A percentile compares a stretch with the other conserved stretches of the same genome.
Conservation (phyloP, 768 basidiomycete genomes). For the Pleurotus djamor region DNA sequence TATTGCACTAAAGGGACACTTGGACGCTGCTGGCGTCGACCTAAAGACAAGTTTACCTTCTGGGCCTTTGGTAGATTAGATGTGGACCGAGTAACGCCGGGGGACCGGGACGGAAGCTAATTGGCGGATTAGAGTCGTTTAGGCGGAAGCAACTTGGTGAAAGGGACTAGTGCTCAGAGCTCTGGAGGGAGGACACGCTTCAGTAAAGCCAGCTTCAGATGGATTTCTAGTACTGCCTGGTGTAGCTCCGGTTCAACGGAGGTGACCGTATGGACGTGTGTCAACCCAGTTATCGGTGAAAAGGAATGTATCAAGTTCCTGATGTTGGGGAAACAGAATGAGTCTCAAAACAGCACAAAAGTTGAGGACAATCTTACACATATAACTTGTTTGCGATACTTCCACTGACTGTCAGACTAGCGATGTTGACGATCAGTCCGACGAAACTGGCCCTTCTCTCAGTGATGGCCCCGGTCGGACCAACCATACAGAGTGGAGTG, state of each 20-base stretch:
- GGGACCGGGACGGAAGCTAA: too few relatives aligned
- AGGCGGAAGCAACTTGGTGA: too few relatives aligned
- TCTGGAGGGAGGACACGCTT: too few relatives aligned
- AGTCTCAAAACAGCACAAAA: background rate
- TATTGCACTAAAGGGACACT: too few relatives aligned
- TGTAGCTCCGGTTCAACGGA: conserved; percentile 81
- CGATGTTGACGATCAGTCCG: conserved; percentile 46
- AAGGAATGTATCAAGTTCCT: conserved; percentile 76
- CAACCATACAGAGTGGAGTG: too few relatives aligned
- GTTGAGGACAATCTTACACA: conserved; percentile 43
- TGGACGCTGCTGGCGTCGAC: too few relatives aligned
- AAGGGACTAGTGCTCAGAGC: too few relatives aligned
- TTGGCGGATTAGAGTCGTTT: too few relatives aligned
- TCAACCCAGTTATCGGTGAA: conserved; percentile 63
- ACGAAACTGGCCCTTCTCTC: conserved; percentile 61
- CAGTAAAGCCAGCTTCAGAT: conserved; percentile 18
- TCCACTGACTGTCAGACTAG: conserved; percentile 67
- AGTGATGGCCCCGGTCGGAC: too few relatives aligned
- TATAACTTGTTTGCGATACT: conserved; percentile 61
- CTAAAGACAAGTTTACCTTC: too few relatives aligned
- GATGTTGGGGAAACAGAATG: background rate
- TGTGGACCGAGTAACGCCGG: too few relatives aligned
- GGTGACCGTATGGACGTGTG: conserved; percentile 63
- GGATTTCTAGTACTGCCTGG: conserved; percentile 62
- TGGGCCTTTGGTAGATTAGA: too few relatives aligned